Base-by-base conservation (phyloP, 192 early-diverging fungal species). In the Dimargaris xerosporica region DNA sequence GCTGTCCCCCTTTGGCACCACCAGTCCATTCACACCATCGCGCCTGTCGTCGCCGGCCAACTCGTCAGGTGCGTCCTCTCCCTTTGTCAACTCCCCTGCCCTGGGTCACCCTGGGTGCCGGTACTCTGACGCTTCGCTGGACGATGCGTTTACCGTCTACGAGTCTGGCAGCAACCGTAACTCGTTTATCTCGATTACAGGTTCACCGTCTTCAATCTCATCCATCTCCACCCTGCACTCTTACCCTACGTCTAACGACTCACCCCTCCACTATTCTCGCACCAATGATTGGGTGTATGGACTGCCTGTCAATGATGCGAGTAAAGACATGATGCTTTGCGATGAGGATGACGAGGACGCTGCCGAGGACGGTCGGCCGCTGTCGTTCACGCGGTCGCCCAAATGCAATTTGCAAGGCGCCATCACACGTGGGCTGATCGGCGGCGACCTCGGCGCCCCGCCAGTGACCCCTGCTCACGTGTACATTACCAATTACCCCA, bases 401-500 rank as follows among this genome's bases (percentile, higher is more conserved):
- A 39, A 12, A 7, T 50, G 19, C 5, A 19, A 19, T 50, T 50
- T 25, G 19, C 47, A 50, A 50, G 19, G 23, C 17, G 47, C 47
- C 19, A 39, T 39, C 2, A 39, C 34, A 39, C 34, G 34, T 7
- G 34, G 34, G 7, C 34, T 39, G 34, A 7, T 39, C 34, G 34
- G 34, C 34, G 23, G 19, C 23, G 47, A 50, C 47, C 19, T 50
- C 3, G 47, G 47, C 10, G 17, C 23, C 2, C 23, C 10, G 23
- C 47, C 47, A 19, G 23, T 50, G 47, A 15, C 30, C 5, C 56
- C 54, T 25, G 25, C 13, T 13, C 54, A 28, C 13, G 28, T 39
- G 28, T 59, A 39, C 39, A 16, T 59, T 25, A 77, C 75, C 25
- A 70, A 72, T 60, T 72, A 77, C 55, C 66, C 76, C 53, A 68